These are phyloP conservation scores for Amylocystis lapponica DNA, from an alignment of 768 basidiomycete species.

Conservation along the genomic window DNA sequence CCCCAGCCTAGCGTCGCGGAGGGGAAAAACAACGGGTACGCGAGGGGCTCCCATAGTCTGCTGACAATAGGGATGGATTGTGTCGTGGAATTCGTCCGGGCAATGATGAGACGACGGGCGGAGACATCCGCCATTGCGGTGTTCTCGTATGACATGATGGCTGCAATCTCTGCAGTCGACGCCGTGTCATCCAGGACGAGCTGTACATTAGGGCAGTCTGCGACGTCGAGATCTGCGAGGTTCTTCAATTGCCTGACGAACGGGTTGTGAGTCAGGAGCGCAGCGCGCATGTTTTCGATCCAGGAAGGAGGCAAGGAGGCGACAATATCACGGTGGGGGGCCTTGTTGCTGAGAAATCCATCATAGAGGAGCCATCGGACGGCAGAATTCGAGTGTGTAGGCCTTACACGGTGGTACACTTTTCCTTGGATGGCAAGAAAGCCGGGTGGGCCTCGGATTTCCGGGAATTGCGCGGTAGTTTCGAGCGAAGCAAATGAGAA, in stretches of 20 bases:
- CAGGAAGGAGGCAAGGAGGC: conserved; percentile 3
- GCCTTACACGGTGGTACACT: conserved; percentile 27
- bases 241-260: conserved; percentile 5
- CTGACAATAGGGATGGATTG: conserved; percentile 23
- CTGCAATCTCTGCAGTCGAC: conserved; percentile 24
- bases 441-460: conserved; percentile 7
- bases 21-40: conserved; percentile 34
- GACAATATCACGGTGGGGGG: neutral
- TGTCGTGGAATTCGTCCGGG: neutral
- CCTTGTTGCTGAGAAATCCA: conserved; percentile 14
- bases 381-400: conserved; percentile 21
- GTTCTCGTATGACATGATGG: conserved; percentile 16
- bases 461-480: conserved; percentile 21
- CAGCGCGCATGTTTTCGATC: conserved; percentile 9
- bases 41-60: conserved; percentile 31
- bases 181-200: conserved; percentile 19
- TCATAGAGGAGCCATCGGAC: conserved; percentile 31
- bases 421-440: too few relatives aligned
- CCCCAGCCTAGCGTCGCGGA: too few relatives aligned
- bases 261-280: conserved; percentile 10
- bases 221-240: conserved; percentile 5
- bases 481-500: conserved; percentile 30
- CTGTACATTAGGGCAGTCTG: conserved; percentile 10
- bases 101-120: conserved; percentile 14
- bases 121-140: conserved; percentile 11